Conservation (phyloP, 441 rosid genomes). For the Pelargonium citronellum region DNA sequence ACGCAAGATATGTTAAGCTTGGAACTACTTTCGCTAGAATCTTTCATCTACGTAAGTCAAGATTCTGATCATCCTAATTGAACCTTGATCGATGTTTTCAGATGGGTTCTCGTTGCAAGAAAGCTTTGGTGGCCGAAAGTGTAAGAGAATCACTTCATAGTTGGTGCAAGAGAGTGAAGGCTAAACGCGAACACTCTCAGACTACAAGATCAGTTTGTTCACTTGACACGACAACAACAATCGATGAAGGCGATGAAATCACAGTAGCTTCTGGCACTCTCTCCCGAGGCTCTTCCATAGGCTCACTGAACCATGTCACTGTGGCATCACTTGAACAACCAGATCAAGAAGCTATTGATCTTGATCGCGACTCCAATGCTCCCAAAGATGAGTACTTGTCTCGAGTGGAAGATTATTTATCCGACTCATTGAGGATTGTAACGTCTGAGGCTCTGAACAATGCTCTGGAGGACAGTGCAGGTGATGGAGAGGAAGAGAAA, state of each 20-base stretch:
- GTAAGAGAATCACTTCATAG: conserved; percentile 90
- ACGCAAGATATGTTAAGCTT: no score
- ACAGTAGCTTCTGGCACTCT: conserved; percentile 69
- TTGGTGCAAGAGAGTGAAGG: conserved; percentile 85
- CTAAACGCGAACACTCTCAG: conserved; percentile 52
- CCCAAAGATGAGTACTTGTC: conserved; percentile 36
- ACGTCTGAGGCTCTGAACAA: conserved; percentile 31
- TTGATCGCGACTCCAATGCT: conserved; percentile 33
- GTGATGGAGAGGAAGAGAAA: conserved; percentile 31
- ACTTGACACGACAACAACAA: conserved; percentile 44
- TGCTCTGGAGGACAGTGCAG: conserved; percentile 38
- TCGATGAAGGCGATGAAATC: conserved; percentile 64
- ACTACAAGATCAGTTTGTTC: conserved; percentile 77
- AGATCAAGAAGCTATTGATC: conserved; percentile 28
- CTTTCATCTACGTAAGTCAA: no score
- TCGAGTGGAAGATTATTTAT: conserved; percentile 57
- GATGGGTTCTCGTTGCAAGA: conserved; percentile 86
- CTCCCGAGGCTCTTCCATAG: conserved; percentile 59
- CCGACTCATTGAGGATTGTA: conserved; percentile 37
- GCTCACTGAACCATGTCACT: conserved; percentile 54
- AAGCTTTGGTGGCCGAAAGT: conserved; percentile 71
- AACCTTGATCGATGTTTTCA: conserved; percentile 20
- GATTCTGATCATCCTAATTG: not conserved
- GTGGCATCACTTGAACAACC: conserved; percentile 41
- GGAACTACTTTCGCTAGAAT: no score